Conservation (phyloP, 257 asterid genomes). For the Capsicum pubescens region DNA sequence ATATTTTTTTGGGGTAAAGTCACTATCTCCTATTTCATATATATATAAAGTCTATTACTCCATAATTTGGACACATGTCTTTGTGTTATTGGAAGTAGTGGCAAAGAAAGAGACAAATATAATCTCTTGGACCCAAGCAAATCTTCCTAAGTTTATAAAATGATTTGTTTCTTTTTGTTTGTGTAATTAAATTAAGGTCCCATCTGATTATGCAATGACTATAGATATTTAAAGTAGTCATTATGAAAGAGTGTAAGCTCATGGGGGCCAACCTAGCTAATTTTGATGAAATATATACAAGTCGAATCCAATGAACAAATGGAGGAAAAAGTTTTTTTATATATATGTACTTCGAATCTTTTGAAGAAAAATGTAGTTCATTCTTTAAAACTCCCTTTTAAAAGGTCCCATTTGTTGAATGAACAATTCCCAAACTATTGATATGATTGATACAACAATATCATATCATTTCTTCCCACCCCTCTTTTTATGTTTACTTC, state of each 20-base stretch:
- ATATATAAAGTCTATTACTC: constrained; percentile 37
- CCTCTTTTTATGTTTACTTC: neutral
- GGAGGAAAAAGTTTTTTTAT: neutral
- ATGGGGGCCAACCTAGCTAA: constrained; percentile 23
- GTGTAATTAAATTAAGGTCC: constrained; percentile 15
- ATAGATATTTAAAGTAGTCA: constrained; percentile 18
- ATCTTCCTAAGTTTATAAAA: constrained; percentile 36
- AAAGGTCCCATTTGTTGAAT: constrained; percentile 25
- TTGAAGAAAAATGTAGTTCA: neutral
- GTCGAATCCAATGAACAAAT: constrained; percentile 19
- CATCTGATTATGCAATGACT: constrained; percentile 17
- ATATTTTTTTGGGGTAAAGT: neutral
- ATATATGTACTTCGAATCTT: neutral
- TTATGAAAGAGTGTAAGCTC: constrained; percentile 7
- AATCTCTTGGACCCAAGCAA: constrained; percentile 56
- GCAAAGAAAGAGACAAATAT: constrained; percentile 41
- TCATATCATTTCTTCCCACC: neutral
- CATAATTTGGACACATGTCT: constrained; percentile 48
- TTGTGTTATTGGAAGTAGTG: constrained; percentile 42
- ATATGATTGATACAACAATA: constrained; percentile 5
- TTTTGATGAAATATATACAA: neutral
- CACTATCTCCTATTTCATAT: constrained; percentile 25
- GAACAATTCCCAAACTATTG: constrained; percentile 20
- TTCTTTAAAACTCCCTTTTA: constrained; percentile 5
- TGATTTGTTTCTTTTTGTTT: neutral